Evolutionary conservation across 352 stramenopile species (phyloP).

Genomic region (Globisporangium spiculum): DNA sequence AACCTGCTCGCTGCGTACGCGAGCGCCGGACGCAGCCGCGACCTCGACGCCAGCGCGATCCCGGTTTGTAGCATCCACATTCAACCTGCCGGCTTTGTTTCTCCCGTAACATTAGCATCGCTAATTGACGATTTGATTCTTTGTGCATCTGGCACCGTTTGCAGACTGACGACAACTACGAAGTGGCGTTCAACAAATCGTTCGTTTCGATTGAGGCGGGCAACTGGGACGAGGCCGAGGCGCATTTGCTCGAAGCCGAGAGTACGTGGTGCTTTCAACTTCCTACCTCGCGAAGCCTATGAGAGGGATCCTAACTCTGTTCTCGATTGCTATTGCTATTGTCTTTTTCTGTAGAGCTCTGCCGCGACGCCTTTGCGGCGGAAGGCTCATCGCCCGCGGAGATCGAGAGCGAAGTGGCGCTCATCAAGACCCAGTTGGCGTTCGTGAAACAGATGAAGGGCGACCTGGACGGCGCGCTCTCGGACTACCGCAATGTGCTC

Average conservation of each 20-base stretch:
- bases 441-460: conserved; percentile 82
- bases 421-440: conserved; percentile 70
- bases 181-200: conserved; percentile 85
- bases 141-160: background rate
- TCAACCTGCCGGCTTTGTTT: background rate
- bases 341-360: conserved; percentile 43
- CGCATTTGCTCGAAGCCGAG: conserved; percentile 53
- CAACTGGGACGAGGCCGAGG: conserved; percentile 48
- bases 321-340: background rate
- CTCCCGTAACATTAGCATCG: background rate
- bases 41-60: conserved; percentile 53
- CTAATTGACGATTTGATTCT: background rate
- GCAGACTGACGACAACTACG: conserved; percentile 71
- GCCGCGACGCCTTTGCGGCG: conserved; percentile 50
- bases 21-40: conserved; percentile 47
- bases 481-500: conserved; percentile 72
- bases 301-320: background rate
- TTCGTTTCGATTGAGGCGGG: conserved; percentile 69
- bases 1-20: conserved; percentile 77
- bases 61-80: conserved; percentile 24
- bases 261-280: conserved; percentile 29
- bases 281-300: background rate
- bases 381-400: conserved; percentile 55
- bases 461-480: conserved; percentile 61
- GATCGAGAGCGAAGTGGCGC: conserved; percentile 66